phyloP scores from a whole-genome alignment of 805 yeast species.

The Candida dajiaensis region DNA sequence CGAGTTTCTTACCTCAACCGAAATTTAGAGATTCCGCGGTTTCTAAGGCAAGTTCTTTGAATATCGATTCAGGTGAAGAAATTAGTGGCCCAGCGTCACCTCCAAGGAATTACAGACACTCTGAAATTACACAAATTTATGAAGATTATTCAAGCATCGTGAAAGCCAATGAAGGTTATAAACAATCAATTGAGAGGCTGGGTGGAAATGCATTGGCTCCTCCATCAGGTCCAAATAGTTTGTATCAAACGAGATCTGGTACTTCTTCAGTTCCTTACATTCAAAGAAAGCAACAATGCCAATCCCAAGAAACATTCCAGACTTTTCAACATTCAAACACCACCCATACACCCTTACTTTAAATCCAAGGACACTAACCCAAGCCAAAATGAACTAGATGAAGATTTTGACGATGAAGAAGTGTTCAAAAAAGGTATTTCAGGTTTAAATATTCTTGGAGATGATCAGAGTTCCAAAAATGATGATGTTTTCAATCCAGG shows the following conservation, averaged over 20 bases:
- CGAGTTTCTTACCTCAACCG: slow-evolving; percentile 32
- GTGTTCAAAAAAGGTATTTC: slow-evolving; percentile 22
- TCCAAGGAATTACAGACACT: slow-evolving; percentile 18
- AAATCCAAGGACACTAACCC: not conserved
- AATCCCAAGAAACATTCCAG: slow-evolving; percentile 1
- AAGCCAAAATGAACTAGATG: slow-evolving; percentile 15
- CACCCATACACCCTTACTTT: slow-evolving; percentile 3
- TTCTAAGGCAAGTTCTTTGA: slow-evolving; percentile 18
- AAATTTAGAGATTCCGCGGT: slow-evolving; percentile 21
- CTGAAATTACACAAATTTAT: slow-evolving; percentile 27
- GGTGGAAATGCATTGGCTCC: not conserved
- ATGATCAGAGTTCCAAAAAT: slow-evolving; percentile 3
- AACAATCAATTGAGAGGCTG: not conserved
- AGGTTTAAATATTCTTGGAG: slow-evolving; percentile 10
- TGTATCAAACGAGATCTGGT: not conserved
- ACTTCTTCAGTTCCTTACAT: slow-evolving; percentile 1
- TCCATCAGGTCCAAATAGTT: not conserved
- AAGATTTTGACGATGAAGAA: slow-evolving; percentile 24
- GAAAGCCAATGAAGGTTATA: slow-evolving; percentile 3
- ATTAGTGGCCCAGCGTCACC: slow-evolving; percentile 9
- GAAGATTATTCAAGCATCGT: slow-evolving; percentile 27
- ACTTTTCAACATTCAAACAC: not conserved
- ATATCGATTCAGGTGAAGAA: slow-evolving; percentile 14
- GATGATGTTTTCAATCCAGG: slow-evolving; percentile 25
- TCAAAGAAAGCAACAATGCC: not conserved